Evolutionary conservation across 1,284 basidiomycete species (phyloP), one percentile per base, ranked within the genome.

Genomic region (Irpex sp.): DNA sequence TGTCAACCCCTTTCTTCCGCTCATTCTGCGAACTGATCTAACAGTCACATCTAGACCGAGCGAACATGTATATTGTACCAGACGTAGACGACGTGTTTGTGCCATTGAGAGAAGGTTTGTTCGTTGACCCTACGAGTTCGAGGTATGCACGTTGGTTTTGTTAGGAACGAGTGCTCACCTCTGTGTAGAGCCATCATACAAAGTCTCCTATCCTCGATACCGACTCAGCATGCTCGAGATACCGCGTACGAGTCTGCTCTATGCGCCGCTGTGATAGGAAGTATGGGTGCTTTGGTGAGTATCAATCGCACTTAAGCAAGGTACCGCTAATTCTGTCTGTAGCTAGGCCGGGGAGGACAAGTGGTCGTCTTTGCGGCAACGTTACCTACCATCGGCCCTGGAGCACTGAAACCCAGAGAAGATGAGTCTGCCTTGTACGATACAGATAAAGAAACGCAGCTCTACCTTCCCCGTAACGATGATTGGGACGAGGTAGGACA

Each of bases 61-160:
- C 88, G 1, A 82, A 86, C 58, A 91, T 97, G 82, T 80, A 96
- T 48, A 85, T 99, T 49, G 85, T 98, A 5, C 80, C 91, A 0
- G 97, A 99, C 71, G 78, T 98, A 39, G 86, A 96, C 23, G 97
- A 99, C 67, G 88, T 95, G 33, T 99, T 96, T 73, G 76, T 93
- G 2, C 97, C 97, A 0, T 75, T 96, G 39, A 81, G 79, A 39
- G 78, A 82, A 10, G 90, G 90, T 1, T 80, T 97, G 53, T 90
- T 98, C 62, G 94, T 91, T 6, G 85, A 94, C 66, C 90, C 94
- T 1, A 71, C 73, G 62, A 83, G 88, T 61, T 89, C 86, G 51
- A 81, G 85, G 90, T 92, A 67, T 62, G 80, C 69, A 47, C 53
- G 12, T 52, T 28, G 1, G 57, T 57, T 28, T 48, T 23, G 28